phyloP scores from a whole-genome alignment of 441 rosid species.

The Flueggea neowawraea region DNA sequence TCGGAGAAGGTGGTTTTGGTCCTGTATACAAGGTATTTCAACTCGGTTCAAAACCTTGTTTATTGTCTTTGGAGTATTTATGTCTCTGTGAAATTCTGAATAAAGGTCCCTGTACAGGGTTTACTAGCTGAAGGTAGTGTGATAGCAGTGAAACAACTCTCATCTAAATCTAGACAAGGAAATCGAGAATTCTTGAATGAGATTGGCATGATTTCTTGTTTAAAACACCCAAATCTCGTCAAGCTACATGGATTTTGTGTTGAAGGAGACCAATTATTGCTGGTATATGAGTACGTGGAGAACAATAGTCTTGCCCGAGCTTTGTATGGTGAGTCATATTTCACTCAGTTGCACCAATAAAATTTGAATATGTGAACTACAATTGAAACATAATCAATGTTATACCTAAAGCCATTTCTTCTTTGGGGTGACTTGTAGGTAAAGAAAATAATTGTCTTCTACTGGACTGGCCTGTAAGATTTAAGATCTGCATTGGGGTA shows the following conservation, averaged over 20 bases:
- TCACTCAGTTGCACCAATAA: neutral
- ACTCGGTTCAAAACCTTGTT: neutral
- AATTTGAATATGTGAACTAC: neutral
- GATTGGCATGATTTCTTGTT: slow-evolving; percentile 66
- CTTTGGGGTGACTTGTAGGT: slow-evolving; percentile 9
- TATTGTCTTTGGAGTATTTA: neutral
- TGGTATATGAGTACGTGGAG: slow-evolving; percentile 59
- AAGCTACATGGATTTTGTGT: slow-evolving; percentile 53
- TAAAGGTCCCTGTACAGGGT: slow-evolving; percentile 39
- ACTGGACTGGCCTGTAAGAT: slow-evolving; percentile 69
- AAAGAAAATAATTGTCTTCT: slow-evolving; percentile 41
- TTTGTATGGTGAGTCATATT: slow-evolving; percentile 41
- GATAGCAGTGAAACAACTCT: slow-evolving; percentile 82
- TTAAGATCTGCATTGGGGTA: slow-evolving; percentile 55
- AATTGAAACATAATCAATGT: neutral
- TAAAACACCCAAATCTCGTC: slow-evolving; percentile 59
- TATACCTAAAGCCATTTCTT: neutral
- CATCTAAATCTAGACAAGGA: slow-evolving; percentile 82
- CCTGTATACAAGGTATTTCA: slow-evolving; percentile 29
- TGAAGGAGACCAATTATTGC: slow-evolving; percentile 51
- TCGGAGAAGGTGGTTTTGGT: slow-evolving; percentile 41
- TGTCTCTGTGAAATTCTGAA: neutral
- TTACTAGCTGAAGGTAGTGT: slow-evolving; percentile 48
- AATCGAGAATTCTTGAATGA: slow-evolving; percentile 80
- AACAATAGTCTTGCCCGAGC: slow-evolving; percentile 55